Evolutionary conservation across 192 early-diverging fungal species (phyloP).

Genomic region (Paraglomus brasilianum): DNA sequence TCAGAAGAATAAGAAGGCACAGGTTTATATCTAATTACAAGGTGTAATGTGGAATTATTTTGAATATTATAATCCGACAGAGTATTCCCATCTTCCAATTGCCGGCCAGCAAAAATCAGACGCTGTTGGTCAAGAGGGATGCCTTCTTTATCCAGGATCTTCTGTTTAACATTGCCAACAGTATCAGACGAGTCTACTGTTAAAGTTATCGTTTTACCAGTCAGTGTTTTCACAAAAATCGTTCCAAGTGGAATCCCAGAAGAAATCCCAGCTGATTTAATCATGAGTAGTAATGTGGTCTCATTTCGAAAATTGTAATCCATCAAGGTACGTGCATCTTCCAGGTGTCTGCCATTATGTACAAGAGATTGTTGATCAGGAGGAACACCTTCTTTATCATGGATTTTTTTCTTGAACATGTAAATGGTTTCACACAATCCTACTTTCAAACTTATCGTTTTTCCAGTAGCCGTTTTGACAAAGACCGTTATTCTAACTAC

Average conservation of each 20-base stretch:
- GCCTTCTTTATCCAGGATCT: slow-evolving; percentile 77
- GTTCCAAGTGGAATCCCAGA: neutral
- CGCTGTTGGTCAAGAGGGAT: slow-evolving; percentile 71
- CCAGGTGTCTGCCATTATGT: slow-evolving; percentile 62
- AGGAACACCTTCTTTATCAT: neutral
- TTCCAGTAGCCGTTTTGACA: neutral
- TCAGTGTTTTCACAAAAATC: slow-evolving; percentile 61
- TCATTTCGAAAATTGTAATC: slow-evolving; percentile 6
- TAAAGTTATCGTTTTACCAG: slow-evolving; percentile 90
- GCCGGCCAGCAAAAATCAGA: slow-evolving; percentile 73
- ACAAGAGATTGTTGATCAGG: neutral
- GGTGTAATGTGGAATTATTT: slow-evolving; percentile 65
- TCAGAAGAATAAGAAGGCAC: neutral
- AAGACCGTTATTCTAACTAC: slow-evolving; percentile 58
- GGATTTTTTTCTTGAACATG: slow-evolving; percentile 7
- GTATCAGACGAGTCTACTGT: slow-evolving; percentile 70
- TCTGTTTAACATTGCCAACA: slow-evolving; percentile 72
- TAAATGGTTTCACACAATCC: neutral
- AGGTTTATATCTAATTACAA: slow-evolving; percentile 59
- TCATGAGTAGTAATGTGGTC: too few relatives aligned
- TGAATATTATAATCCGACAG: slow-evolving; percentile 73
- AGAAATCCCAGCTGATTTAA: too few relatives aligned
- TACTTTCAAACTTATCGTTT: slow-evolving; percentile 4
- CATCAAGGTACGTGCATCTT: slow-evolving; percentile 54
- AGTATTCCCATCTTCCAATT: slow-evolving; percentile 66